These are phyloP conservation scores for Escallonia herrerae DNA, from an alignment of 129 eudicot genomes.

Conservation along the genomic window DNA sequence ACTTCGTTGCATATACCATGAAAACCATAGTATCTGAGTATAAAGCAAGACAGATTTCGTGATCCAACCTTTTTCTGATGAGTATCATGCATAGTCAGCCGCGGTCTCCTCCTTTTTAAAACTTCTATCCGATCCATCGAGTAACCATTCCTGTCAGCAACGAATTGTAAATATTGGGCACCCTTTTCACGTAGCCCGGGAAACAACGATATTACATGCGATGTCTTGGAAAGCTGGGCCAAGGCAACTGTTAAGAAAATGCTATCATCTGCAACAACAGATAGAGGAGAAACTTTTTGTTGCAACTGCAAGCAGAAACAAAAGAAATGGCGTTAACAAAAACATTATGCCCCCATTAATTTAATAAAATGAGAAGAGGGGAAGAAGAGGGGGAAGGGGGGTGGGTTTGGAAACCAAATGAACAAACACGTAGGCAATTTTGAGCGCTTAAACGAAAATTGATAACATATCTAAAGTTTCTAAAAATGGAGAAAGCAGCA, in stretches of 20 bases:
- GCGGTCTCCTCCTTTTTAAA: conserved; percentile 28
- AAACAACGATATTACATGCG: conserved; percentile 53
- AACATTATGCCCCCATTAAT: not conserved
- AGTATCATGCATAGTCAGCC: conserved; percentile 37
- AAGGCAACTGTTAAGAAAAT: conserved; percentile 55
- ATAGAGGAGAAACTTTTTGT: conserved; percentile 43
- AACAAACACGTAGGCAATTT: too few relatives aligned
- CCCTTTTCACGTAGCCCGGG: conserved; percentile 74
- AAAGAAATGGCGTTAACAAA: conserved; percentile 5
- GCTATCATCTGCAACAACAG: conserved; percentile 80
- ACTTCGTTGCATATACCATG: too few relatives aligned
- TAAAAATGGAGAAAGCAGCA: too few relatives aligned
- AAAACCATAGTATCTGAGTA: too few relatives aligned
- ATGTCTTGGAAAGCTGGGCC: conserved; percentile 52
- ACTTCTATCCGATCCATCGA: conserved; percentile 49
- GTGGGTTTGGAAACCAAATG: too few relatives aligned
- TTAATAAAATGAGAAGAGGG: too few relatives aligned
- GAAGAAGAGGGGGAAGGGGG: too few relatives aligned
- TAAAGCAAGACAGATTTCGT: not conserved
- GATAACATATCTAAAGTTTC: too few relatives aligned
- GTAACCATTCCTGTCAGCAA: conserved; percentile 58
- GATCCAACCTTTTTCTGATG: conserved; percentile 44
- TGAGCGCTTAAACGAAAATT: too few relatives aligned
- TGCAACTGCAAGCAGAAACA: conserved; percentile 43
- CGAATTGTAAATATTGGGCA: conserved; percentile 49